Evolutionary conservation across 345 rosid genomes (phyloP).

Genomic region (Dovyalis caffra): DNA sequence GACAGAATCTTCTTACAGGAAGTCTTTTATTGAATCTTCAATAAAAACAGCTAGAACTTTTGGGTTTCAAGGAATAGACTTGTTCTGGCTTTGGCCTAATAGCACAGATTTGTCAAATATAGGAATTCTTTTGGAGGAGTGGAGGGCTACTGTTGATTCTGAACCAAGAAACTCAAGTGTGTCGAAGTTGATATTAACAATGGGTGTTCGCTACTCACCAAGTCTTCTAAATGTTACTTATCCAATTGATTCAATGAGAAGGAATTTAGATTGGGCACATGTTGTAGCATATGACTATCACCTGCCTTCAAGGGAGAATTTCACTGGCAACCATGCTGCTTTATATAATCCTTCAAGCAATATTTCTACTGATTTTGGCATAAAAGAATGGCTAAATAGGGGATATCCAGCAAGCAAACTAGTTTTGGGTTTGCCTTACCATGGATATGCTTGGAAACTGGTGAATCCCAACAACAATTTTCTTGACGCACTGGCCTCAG

Average conservation of each 20-base stretch:
- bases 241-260: constrained; percentile 25
- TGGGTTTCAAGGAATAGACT: constrained; percentile 34
- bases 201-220: constrained; percentile 18
- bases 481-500: constrained; percentile 8
- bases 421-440: constrained; percentile 34
- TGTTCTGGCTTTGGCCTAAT: constrained; percentile 32
- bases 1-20: constrained; percentile 10
- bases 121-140: constrained; percentile 25
- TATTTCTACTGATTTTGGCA: constrained; percentile 27
- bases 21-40: constrained; percentile 28
- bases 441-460: constrained; percentile 31
- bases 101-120: constrained; percentile 20
- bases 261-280: constrained; percentile 34
- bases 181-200: constrained; percentile 9
- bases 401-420: constrained; percentile 29
- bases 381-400: constrained; percentile 26
- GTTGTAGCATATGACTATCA: constrained; percentile 27
- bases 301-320: constrained; percentile 26
- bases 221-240: neutral
- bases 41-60: constrained; percentile 18
- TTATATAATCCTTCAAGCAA: constrained; percentile 19
- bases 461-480: constrained; percentile 18
- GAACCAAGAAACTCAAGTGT: constrained; percentile 4
- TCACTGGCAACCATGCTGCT: constrained; percentile 33
- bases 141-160: constrained; percentile 22